phyloP scores from a whole-genome alignment of 2,329 filamentous ascomycete genomes.

The Ophiostoma sp. region DNA sequence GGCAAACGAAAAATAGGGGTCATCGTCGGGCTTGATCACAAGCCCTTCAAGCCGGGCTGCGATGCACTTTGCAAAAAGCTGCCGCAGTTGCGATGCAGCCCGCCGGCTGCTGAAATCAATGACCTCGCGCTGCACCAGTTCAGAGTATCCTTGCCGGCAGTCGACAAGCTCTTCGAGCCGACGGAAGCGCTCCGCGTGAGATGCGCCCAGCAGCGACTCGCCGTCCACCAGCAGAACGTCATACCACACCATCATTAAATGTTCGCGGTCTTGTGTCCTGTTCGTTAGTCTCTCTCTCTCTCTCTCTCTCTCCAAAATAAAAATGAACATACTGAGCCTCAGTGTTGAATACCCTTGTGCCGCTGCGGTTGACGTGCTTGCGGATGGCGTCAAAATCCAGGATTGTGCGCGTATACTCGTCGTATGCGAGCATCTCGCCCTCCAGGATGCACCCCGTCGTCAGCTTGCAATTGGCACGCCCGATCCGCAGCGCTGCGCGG shows the following conservation, averaged over 20 bases:
- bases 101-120: constrained; percentile 58
- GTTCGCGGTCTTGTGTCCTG: constrained; percentile 38
- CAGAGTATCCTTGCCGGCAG: constrained; percentile 55
- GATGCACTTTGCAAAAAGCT: constrained; percentile 64
- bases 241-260: constrained; percentile 59
- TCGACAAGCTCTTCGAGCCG: constrained; percentile 53
- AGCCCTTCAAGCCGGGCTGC: constrained; percentile 67
- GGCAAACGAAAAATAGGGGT: constrained; percentile 64
- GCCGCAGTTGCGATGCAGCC: constrained; percentile 52
- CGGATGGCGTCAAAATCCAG: constrained; percentile 76
- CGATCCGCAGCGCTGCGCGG: constrained; percentile 58
- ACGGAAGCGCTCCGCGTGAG: constrained; percentile 56
- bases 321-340: not conserved
- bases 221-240: constrained; percentile 53
- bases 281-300: not conserved
- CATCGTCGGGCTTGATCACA: constrained; percentile 71
- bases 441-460: constrained; percentile 68
- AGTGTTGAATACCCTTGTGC: constrained; percentile 36
- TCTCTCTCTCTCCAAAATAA: not conserved
- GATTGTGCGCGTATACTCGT: constrained; percentile 57
- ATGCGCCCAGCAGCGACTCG: constrained; percentile 45
- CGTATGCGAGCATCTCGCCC: constrained; percentile 77
- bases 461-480: constrained; percentile 53
- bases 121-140: constrained; percentile 60
- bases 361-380: constrained; percentile 71